Evolutionary conservation across 2,329 filamentous ascomycete genomes (phyloP), one percentile per base, ranked within the genome.

Genomic region (Fusarium musae): DNA sequence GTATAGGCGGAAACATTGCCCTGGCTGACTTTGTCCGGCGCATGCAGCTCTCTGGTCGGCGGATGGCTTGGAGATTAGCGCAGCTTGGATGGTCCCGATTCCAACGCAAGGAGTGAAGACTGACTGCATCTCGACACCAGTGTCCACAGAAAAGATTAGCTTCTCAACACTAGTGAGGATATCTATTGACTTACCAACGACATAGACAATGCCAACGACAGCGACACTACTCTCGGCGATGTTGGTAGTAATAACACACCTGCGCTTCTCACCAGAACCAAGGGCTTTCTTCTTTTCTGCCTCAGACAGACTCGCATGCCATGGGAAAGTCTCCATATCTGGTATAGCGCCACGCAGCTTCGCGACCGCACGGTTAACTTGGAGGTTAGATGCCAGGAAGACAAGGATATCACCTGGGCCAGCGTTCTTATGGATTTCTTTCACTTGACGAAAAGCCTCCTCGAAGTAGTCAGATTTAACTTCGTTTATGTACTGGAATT

Each of bases 391-490:
- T 46, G 8, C 44, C 44, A 46, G 10, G 44, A 46, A 46, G 44
- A 28, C 44, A 46, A 46, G 44, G 9, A 46, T 46, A 28, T 28
- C 44, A 21, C 44, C 44, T 5, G 23, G 43, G 17, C 0, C 5
- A 15, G 28, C 1, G 12, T 19, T 5, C 12, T 28, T 3, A 21
- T 46, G 23, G 17, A 46, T 46, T 9, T 21, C 0, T 0, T 3
- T 6, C 17, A 46, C 43, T 9, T 1, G 4, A 1, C 5, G 8
- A 26, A 13, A 21, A 28, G 26, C 12, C 12, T 0, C 7, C 17
- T 10, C 26, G 44, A 9, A 46, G 21, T 21, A 46, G 26, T 46
- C 9, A 28, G 23, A 2, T 5, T 0, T 0, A 28, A 0, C 26
- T 10, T 21, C 17, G 12, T 3, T 5, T 4, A 28, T 9, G 44